Conservation (phyloP, 305 asterid genomes). For the Fraxinus greggii region DNA sequence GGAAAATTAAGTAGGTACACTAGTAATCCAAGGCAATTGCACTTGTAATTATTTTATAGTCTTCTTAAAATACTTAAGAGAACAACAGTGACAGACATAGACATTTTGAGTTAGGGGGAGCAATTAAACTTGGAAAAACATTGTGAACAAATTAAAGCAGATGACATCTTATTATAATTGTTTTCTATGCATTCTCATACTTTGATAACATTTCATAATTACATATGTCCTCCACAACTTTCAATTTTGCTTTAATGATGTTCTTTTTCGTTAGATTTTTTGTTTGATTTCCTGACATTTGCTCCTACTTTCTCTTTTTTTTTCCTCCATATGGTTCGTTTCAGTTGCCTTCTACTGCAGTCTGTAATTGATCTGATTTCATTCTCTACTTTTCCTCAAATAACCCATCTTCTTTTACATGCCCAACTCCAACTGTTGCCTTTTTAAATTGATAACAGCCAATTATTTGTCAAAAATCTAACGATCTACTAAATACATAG, state of each 20-base stretch:
- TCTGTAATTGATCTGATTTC: background rate
- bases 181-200: too few species aligned
- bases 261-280: background rate
- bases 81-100: too few species aligned
- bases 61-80: too few species aligned
- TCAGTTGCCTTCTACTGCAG: background rate
- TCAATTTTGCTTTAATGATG: background rate
- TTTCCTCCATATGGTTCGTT: constrained; percentile 3
- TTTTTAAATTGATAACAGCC: background rate
- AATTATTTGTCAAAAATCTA: background rate
- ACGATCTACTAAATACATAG: background rate
- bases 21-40: too few species aligned
- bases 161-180: too few species aligned
- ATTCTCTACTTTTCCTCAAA: background rate
- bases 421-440: background rate
- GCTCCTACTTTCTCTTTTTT: background rate
- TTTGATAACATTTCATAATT: too few species aligned
- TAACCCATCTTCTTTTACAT: background rate
- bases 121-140: too few species aligned
- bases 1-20: too few species aligned
- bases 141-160: too few species aligned
- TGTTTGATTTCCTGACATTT: background rate
- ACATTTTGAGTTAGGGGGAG: too few species aligned
- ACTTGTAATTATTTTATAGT: too few species aligned
- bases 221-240: background rate